Evolutionary conservation across 306 rosid genomes (phyloP).

Genomic region (Canavalia gladiata): DNA sequence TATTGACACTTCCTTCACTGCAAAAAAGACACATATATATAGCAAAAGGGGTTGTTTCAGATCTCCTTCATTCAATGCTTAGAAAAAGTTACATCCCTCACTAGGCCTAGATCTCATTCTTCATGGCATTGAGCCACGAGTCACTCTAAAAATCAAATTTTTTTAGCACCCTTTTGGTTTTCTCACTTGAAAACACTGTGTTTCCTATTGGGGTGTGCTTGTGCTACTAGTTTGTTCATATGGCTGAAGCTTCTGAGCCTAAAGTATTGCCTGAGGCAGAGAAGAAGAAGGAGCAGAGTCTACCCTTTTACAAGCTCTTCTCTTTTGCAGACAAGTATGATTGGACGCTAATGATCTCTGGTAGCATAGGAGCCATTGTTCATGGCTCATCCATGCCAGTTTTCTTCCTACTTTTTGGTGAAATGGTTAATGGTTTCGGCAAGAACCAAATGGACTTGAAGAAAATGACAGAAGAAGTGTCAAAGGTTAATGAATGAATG

Average conservation of each 20-base stretch:
- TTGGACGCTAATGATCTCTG: constrained; percentile 74
- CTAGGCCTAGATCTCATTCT: constrained; percentile 47
- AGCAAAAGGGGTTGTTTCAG: constrained; percentile 48
- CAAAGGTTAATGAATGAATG: constrained; percentile 62
- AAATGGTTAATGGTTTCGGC: constrained; percentile 98
- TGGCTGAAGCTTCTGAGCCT: constrained; percentile 69
- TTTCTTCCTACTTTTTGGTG: constrained; percentile 91
- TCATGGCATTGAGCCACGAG: constrained; percentile 52
- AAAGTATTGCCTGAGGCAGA: constrained; percentile 87
- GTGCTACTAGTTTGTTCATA: constrained; percentile 7
- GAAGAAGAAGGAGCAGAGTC: constrained; percentile 94
- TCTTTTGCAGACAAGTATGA: constrained; percentile 92
- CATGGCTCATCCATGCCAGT: constrained; percentile 99
- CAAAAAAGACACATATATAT: constrained; percentile 44
- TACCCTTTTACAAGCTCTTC: constrained; percentile 89
- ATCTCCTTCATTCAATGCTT: constrained; percentile 61
- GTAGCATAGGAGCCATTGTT: constrained; percentile 87
- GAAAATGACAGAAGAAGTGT: constrained; percentile 92
- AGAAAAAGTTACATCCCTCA: constrained; percentile 33
- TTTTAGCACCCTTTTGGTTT: constrained; percentile 9
- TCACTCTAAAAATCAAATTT: constrained; percentile 36
- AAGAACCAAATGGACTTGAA: constrained; percentile 85
- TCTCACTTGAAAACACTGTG: not conserved
- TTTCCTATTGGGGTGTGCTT: constrained; percentile 2
- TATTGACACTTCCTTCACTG: constrained; percentile 54